phyloP scores from a whole-genome alignment of 2,329 filamentous ascomycete genomes.

The Calonectria hongkongensis region DNA sequence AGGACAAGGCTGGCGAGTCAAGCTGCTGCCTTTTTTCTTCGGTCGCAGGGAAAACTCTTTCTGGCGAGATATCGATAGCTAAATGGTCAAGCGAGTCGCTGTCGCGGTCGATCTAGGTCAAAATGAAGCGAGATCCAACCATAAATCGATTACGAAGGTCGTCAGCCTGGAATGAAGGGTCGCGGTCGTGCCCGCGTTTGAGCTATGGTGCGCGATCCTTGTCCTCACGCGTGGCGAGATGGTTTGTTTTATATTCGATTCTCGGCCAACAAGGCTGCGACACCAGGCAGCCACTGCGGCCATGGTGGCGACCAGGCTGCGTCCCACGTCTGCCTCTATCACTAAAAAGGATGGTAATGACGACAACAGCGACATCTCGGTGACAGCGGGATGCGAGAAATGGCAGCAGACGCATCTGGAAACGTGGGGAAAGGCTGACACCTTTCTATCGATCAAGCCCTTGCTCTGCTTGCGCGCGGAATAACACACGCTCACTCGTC shows the following conservation, averaged over 20 bases:
- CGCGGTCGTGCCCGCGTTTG: neutral
- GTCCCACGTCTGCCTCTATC: slow-evolving; percentile 5
- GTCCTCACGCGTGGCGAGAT: slow-evolving; percentile 9
- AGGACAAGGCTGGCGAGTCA: slow-evolving; percentile 42
- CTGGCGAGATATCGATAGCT: slow-evolving; percentile 38
- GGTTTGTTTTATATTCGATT: slow-evolving; percentile 44
- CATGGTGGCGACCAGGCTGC: slow-evolving; percentile 8
- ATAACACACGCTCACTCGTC: slow-evolving; percentile 46
- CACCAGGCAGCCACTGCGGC: slow-evolving; percentile 25
- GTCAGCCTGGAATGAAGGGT: slow-evolving; percentile 49
- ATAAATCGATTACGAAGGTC: slow-evolving; percentile 32
- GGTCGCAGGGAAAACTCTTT: neutral
- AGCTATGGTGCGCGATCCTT: slow-evolving; percentile 41
- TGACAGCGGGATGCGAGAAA: slow-evolving; percentile 19
- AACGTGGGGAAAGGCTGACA: slow-evolving; percentile 32
- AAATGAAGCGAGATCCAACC: neutral
- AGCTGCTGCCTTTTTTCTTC: slow-evolving; percentile 36
- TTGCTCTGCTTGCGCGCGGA: slow-evolving; percentile 18
- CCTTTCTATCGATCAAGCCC: slow-evolving; percentile 26
- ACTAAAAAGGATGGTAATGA: slow-evolving; percentile 20
- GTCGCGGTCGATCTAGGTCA: slow-evolving; percentile 29
- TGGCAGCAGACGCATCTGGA: neutral
- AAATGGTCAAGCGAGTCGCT: slow-evolving; percentile 26
- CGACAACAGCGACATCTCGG: slow-evolving; percentile 11
- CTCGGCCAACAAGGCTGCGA: slow-evolving; percentile 33